Percentiles rank a stretch among this genome's conserved stretches.
These are phyloP conservation scores for Thelonectria blattea DNA, from an alignment of 2,329 filamentous ascomycete species.

Conservation along the genomic window DNA sequence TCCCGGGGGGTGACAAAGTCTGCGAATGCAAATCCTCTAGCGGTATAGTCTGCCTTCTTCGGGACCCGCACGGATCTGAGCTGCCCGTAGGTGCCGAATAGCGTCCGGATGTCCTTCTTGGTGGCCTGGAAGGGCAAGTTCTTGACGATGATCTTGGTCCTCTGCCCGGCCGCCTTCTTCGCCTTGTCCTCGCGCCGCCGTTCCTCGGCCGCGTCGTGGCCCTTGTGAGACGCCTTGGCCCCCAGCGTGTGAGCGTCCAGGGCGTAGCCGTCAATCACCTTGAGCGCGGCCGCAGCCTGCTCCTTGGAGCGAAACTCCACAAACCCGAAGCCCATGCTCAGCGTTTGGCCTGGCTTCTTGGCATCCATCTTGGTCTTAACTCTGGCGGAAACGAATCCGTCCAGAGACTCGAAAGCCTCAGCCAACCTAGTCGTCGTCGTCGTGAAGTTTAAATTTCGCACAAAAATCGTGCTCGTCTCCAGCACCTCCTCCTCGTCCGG, in stretches of 20 bases:
- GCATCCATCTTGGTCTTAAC: conserved; percentile 94
- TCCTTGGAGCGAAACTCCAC: conserved; percentile 82
- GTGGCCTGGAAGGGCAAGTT: conserved; percentile 95
- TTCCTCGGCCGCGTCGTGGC: conserved; percentile 86
- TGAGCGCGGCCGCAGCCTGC: conserved; percentile 79
- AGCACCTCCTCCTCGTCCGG: conserved; percentile 62
- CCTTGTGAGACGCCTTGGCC: conserved; percentile 87
- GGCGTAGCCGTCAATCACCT: conserved; percentile 85
- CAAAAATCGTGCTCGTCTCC: conserved; percentile 82
- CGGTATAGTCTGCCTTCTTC: conserved; percentile 88
- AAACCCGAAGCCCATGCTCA: conserved; percentile 98
- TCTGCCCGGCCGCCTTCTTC: conserved; percentile 77
- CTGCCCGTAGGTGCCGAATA: conserved; percentile 91
- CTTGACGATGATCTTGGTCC: conserved; percentile 96
- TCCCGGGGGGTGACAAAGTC: conserved; percentile 93
- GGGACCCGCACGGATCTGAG: conserved; percentile 91
- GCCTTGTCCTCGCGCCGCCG: conserved; percentile 80
- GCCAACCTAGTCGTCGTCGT: conserved; percentile 80
- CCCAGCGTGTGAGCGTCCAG: conserved; percentile 87
- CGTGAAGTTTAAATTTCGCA: conserved; percentile 91
- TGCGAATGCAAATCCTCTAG: conserved; percentile 95
- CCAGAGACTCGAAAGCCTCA: conserved; percentile 78
- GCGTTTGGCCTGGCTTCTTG: conserved; percentile 84
- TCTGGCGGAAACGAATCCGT: conserved; percentile 85
- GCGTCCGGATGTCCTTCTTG: conserved; percentile 86